Conservation (phyloP, 352 stramenopile species). For the Globisporangium radiosum region DNA sequence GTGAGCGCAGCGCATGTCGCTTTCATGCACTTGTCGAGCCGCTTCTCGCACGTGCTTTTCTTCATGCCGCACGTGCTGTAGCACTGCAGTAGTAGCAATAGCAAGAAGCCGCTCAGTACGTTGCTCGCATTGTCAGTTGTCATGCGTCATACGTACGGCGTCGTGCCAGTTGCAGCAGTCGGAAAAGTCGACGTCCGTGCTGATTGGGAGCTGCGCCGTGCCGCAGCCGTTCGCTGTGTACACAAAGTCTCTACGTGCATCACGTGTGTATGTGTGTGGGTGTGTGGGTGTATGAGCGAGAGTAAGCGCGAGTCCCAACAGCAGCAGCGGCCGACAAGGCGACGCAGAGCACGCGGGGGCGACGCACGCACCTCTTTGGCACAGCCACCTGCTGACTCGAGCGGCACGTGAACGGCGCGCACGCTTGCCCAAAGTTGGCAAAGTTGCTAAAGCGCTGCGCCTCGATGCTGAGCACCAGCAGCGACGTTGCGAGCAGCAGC, state of each 20-base stretch:
- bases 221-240: conserved; percentile 76
- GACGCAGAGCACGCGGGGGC: too few relatives aligned
- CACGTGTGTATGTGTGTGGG: not conserved
- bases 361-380: conserved; percentile 21
- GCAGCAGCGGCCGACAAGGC: not conserved
- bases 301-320: not conserved
- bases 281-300: not conserved
- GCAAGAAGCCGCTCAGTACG: not conserved
- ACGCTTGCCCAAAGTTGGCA: conserved; percentile 23
- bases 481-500: not conserved
- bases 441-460: conserved; percentile 4
- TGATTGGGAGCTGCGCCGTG: conserved; percentile 51
- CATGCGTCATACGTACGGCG: conserved; percentile 29
- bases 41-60: conserved; percentile 62
- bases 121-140: not conserved
- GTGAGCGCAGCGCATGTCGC: conserved; percentile 28
- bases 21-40: conserved; percentile 70
- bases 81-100: conserved; percentile 26
- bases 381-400: conserved; percentile 12
- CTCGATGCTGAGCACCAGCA: not conserved
- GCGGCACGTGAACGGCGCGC: conserved; percentile 32
- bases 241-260: conserved; percentile 42
- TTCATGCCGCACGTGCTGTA: conserved; percentile 78
- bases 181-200: conserved; percentile 33
- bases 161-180: conserved; percentile 83